phyloP scores from a whole-genome alignment of 1,284 basidiomycete species.

The Coniferiporia weirii region DNA sequence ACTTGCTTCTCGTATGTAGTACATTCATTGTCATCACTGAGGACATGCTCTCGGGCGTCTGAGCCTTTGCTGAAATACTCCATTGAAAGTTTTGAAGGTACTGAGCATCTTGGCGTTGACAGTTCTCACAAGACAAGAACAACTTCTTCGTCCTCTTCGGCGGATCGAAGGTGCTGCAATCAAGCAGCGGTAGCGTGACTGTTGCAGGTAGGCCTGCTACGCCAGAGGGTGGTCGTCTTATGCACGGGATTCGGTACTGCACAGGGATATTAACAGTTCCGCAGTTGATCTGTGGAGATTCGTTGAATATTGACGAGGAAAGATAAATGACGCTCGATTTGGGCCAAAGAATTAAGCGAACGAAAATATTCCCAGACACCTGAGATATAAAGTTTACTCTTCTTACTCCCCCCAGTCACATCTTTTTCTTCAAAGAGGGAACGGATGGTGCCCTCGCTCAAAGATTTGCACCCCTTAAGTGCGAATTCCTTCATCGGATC shows the following conservation, averaged over 20 bases:
- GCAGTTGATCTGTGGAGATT: too few relatives aligned
- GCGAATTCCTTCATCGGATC: too few relatives aligned
- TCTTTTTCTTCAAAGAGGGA: too few relatives aligned
- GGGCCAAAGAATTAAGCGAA: too few relatives aligned
- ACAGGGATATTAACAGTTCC: too few relatives aligned
- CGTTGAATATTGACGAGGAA: too few relatives aligned
- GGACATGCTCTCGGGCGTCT: conserved; percentile 95
- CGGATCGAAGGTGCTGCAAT: conserved; percentile 91
- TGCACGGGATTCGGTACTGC: conserved; percentile 96
- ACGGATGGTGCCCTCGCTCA: too few relatives aligned
- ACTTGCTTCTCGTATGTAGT: conserved; percentile 83
- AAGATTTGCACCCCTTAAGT: too few relatives aligned
- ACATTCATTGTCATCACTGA: conserved; percentile 96
- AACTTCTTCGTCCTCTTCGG: conserved; percentile 91
- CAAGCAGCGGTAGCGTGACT: conserved; percentile 39
- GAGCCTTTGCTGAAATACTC: conserved; percentile 93
- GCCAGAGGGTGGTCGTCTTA: conserved; percentile 86
- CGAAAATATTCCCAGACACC: too few relatives aligned
- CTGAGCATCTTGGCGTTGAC: conserved; percentile 79
- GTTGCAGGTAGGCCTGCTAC: conserved; percentile 43
- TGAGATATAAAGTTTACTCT: too few relatives aligned
- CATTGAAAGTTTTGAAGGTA: conserved; percentile 74
- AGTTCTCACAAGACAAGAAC: conserved; percentile 80
- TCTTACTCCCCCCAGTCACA: too few relatives aligned
- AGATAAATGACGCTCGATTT: too few relatives aligned